A percentile compares a stretch with the other conserved stretches of the same genome.
phyloP scores from a whole-genome alignment of 192 early-diverging fungal genomes.

The Phycomyces nitens region DNA sequence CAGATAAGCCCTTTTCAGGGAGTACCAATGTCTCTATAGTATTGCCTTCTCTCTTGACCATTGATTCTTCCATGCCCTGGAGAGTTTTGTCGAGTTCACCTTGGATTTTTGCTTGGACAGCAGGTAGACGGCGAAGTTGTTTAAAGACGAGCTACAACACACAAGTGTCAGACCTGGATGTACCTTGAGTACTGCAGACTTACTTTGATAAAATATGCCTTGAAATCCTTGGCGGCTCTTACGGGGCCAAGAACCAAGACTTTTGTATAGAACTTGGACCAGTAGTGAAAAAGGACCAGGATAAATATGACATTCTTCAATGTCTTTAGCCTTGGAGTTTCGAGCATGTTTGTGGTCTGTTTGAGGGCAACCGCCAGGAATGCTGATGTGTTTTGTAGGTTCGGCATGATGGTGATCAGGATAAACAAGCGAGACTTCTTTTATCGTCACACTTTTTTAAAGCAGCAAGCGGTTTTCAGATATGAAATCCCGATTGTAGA shows the following conservation, averaged over 20 bases:
- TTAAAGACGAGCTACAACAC: slow-evolving; percentile 43
- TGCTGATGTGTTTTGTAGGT: too few relatives aligned
- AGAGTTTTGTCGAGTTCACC: slow-evolving; percentile 75
- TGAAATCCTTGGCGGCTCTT: slow-evolving; percentile 43
- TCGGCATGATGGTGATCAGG: too few relatives aligned
- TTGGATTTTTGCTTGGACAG: slow-evolving; percentile 64
- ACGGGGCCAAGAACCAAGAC: slow-evolving; percentile 54
- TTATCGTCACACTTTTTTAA: too few relatives aligned
- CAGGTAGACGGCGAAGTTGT: slow-evolving; percentile 43
- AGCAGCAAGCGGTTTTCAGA: too few relatives aligned
- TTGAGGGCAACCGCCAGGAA: too few relatives aligned
- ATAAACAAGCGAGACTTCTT: too few relatives aligned
- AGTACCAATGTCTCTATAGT: slow-evolving; percentile 61
- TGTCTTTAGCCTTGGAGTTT: slow-evolving; percentile 4
- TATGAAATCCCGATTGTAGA: too few relatives aligned
- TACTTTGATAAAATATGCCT: slow-evolving; percentile 45
- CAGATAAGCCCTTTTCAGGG: slow-evolving; percentile 61
- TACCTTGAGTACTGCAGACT: too few relatives aligned
- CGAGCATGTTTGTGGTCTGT: slow-evolving; percentile 1
- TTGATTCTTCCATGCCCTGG: slow-evolving; percentile 75
- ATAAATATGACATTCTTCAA: slow-evolving; percentile 61
- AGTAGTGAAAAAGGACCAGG: slow-evolving; percentile 50
- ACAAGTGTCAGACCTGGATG: too few relatives aligned
- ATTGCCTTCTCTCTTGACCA: slow-evolving; percentile 60
- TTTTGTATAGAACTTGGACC: slow-evolving; percentile 41